Conservation (phyloP, 495 filamentous ascomycete species). For the Penicillium steckii region DNA sequence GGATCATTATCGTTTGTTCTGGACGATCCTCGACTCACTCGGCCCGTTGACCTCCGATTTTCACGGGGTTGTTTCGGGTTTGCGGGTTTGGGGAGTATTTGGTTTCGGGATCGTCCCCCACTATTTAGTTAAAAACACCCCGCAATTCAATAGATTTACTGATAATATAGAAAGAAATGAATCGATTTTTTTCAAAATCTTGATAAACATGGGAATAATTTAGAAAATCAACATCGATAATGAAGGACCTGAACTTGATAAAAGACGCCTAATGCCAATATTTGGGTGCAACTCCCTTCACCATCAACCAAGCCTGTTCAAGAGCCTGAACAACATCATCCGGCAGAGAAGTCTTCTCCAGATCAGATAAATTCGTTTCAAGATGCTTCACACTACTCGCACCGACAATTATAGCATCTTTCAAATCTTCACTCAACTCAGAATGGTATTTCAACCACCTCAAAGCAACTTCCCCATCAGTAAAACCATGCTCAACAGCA, state of each 20-base stretch:
- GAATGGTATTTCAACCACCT: slow-evolving; percentile 41
- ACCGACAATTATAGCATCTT: slow-evolving; percentile 44
- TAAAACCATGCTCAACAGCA: slow-evolving; percentile 26
- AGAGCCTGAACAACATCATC: slow-evolving; percentile 27
- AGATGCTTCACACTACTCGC: slow-evolving; percentile 35
- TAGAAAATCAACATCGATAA: too few relatives aligned
- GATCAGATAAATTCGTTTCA: slow-evolving; percentile 29
- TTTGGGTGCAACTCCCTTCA: slow-evolving; percentile 8
- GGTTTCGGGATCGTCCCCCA: too few relatives aligned
- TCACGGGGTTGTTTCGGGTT: too few relatives aligned
- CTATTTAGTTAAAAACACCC: too few relatives aligned
- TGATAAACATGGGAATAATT: too few relatives aligned
- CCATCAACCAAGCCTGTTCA: slow-evolving; percentile 9
- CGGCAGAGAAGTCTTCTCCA: slow-evolving; percentile 34
- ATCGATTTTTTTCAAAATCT: too few relatives aligned
- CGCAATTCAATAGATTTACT: too few relatives aligned
- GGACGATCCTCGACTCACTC: not conserved
- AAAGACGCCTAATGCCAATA: slow-evolving; percentile 14
- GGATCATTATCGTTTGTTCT: not conserved
- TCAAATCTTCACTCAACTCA: slow-evolving; percentile 20
- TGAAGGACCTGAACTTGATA: too few relatives aligned
- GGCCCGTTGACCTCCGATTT: not conserved
- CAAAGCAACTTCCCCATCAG: slow-evolving; percentile 35
- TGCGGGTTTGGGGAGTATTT: too few relatives aligned
- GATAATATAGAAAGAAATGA: too few relatives aligned